Evolutionary conservation across 1,284 basidiomycete species (phyloP).

Genomic region (Cutaneotrichosporon spelunceum): DNA sequence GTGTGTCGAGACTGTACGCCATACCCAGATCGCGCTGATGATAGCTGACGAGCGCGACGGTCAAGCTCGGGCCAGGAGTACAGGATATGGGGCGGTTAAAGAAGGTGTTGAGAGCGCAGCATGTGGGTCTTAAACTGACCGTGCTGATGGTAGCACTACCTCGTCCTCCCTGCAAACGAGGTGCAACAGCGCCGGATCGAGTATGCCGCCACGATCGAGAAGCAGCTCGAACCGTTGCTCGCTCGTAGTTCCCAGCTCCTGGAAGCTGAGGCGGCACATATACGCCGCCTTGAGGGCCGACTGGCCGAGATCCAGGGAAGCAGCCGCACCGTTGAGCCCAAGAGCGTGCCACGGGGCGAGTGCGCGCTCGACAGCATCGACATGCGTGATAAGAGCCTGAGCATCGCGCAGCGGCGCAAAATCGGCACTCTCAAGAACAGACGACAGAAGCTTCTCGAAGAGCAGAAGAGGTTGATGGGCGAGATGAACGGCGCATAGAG

Average conservation of each 20-base stretch:
- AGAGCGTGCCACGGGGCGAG: not conserved
- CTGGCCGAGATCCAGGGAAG: slow-evolving; percentile 6
- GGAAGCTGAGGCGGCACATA: slow-evolving; percentile 25
- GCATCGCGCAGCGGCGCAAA: slow-evolving; percentile 40
- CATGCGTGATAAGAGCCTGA: slow-evolving; percentile 29
- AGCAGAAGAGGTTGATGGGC: slow-evolving; percentile 32
- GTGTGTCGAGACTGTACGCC: slow-evolving; percentile 31
- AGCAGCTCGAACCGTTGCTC: slow-evolving; percentile 48
- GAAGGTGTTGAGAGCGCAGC: slow-evolving; percentile 42
- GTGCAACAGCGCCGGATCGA: slow-evolving; percentile 40
- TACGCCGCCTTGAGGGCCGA: slow-evolving; percentile 39
- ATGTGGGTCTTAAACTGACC: slow-evolving; percentile 31
- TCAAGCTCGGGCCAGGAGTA: slow-evolving; percentile 37
- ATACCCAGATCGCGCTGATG: not conserved
- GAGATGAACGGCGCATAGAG: not conserved
- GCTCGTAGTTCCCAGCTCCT: slow-evolving; percentile 36
- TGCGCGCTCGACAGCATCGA: slow-evolving; percentile 25
- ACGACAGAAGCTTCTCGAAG: slow-evolving; percentile 44
- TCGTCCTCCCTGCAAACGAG: slow-evolving; percentile 44
- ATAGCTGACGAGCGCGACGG: slow-evolving; percentile 25
- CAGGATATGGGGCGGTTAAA: slow-evolving; percentile 44
- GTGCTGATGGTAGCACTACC: slow-evolving; percentile 38
- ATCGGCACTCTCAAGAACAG: slow-evolving; percentile 42
- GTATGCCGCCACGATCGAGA: slow-evolving; percentile 40
- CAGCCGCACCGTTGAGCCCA: not conserved